Evolutionary conservation across 2,329 filamentous ascomycete species (phyloP).

Genomic region (Samsoniella hepiali): DNA sequence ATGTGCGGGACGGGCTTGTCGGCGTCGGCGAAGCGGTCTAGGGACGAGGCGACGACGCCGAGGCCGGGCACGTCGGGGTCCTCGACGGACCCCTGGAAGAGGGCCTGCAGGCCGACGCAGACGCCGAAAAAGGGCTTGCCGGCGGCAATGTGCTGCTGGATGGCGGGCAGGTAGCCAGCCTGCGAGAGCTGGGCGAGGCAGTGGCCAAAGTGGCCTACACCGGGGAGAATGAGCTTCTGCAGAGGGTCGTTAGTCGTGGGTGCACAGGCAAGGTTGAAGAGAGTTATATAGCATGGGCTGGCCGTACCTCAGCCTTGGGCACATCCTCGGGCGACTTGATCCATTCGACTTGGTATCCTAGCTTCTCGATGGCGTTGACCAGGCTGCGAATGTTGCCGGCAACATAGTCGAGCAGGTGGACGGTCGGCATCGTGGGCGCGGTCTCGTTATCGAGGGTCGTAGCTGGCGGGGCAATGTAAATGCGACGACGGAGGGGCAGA

Average conservation of each 20-base stretch:
- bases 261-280: too few relatives aligned
- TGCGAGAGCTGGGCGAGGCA: slow-evolving; percentile 80
- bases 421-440: slow-evolving; percentile 62
- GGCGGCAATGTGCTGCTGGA: slow-evolving; percentile 75
- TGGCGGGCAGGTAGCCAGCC: slow-evolving; percentile 79
- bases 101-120: slow-evolving; percentile 87
- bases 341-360: slow-evolving; percentile 92
- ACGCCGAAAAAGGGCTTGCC: slow-evolving; percentile 99
- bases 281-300: slow-evolving; percentile 20
- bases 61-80: slow-evolving; percentile 69
- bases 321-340: slow-evolving; percentile 82
- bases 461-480: slow-evolving; percentile 4
- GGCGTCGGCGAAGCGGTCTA: slow-evolving; percentile 73
- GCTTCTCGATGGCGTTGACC: slow-evolving; percentile 95
- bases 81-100: slow-evolving; percentile 85
- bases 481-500: slow-evolving; percentile 16
- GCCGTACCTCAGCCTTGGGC: slow-evolving; percentile 70
- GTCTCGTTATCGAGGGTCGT: background rate
- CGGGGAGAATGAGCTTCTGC: slow-evolving; percentile 89
- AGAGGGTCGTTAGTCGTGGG: slow-evolving; percentile 11
- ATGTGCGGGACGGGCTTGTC: slow-evolving; percentile 96
- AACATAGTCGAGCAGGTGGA: slow-evolving; percentile 82
- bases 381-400: slow-evolving; percentile 94
- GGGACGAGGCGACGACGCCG: slow-evolving; percentile 65
- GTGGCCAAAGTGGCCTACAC: slow-evolving; percentile 96